Conservation (phyloP, 805 yeast species). For the Diddensiella santjacobensis region DNA sequence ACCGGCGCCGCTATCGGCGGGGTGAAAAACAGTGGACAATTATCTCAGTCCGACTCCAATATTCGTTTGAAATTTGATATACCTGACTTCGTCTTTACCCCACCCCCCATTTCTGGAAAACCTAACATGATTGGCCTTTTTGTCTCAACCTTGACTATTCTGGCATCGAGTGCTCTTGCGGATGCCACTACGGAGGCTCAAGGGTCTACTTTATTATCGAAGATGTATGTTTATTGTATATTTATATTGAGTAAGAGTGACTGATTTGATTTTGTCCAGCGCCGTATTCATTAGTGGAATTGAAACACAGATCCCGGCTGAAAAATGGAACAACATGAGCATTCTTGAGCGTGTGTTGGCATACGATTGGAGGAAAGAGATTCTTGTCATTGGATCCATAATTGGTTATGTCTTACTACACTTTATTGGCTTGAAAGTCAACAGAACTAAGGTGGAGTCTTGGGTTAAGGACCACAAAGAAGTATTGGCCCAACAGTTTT, state of each 20-base stretch:
- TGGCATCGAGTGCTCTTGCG: not conserved
- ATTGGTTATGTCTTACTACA: constrained; percentile 47
- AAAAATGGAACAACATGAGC: constrained; percentile 57
- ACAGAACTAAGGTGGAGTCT: constrained; percentile 50
- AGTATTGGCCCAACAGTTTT: constrained; percentile 63
- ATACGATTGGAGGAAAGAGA: constrained; percentile 79
- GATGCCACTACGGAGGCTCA: not conserved
- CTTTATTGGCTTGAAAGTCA: constrained; percentile 56
- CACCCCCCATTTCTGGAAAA: not conserved
- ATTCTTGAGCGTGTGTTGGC: constrained; percentile 52
- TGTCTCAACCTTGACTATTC: not conserved
- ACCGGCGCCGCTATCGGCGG: too few relatives aligned
- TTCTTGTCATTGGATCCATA: constrained; percentile 50
- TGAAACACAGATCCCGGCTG: constrained; percentile 11
- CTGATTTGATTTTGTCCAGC: too few relatives aligned
- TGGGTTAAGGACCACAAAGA: constrained; percentile 50
- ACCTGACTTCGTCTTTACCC: too few relatives aligned
- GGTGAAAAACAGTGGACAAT: too few relatives aligned
- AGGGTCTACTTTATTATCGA: not conserved
- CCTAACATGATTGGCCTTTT: not conserved
- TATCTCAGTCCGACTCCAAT: too few relatives aligned
- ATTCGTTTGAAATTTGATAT: too few relatives aligned
- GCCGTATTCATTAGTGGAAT: constrained; percentile 3
- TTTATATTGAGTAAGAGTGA: too few relatives aligned
- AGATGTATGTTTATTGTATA: not conserved